phyloP scores from a whole-genome alignment of 768 basidiomycete species.

The Lactarius hengduanensis region DNA sequence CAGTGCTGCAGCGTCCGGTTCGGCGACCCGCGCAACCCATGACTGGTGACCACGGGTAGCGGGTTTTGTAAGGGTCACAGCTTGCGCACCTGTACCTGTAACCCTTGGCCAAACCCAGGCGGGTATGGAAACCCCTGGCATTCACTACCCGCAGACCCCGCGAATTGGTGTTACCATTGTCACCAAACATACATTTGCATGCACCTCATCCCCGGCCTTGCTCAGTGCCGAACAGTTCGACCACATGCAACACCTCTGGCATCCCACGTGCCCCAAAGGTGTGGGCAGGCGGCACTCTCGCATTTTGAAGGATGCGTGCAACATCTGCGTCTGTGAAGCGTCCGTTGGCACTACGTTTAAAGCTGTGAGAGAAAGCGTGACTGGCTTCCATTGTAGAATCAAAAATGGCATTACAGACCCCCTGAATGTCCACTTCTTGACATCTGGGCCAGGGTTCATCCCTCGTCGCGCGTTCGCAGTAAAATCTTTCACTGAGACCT shows the following conservation, averaged over 20 bases:
- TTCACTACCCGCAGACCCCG: too few species aligned
- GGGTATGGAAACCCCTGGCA: too few species aligned
- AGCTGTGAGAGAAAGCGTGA: slow-evolving; percentile 22
- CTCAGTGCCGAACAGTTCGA: slow-evolving; percentile 69
- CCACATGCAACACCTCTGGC: slow-evolving; percentile 59
- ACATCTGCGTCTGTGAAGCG: slow-evolving; percentile 63
- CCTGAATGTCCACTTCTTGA: slow-evolving; percentile 35
- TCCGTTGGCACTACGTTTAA: slow-evolving; percentile 36
- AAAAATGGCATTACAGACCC: slow-evolving; percentile 3
- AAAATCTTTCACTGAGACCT: slow-evolving; percentile 38
- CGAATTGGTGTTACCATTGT: too few species aligned
- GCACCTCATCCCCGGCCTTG: slow-evolving; percentile 66
- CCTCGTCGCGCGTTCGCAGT: slow-evolving; percentile 31
- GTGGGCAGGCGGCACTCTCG: slow-evolving; percentile 56
- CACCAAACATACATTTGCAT: too few species aligned
- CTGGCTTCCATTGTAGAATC: background rate
- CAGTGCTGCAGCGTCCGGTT: too few species aligned
- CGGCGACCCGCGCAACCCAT: too few species aligned
- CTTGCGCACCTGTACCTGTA: too few species aligned
- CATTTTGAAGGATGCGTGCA: slow-evolving; percentile 58
- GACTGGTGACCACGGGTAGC: too few species aligned
- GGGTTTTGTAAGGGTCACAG: too few species aligned
- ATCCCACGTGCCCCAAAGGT: slow-evolving; percentile 70
- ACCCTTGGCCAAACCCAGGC: too few species aligned
- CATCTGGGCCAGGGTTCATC: slow-evolving; percentile 31